Conservation (phyloP, 2,329 filamentous ascomycete genomes). For the Colletotrichum brevisporum region DNA sequence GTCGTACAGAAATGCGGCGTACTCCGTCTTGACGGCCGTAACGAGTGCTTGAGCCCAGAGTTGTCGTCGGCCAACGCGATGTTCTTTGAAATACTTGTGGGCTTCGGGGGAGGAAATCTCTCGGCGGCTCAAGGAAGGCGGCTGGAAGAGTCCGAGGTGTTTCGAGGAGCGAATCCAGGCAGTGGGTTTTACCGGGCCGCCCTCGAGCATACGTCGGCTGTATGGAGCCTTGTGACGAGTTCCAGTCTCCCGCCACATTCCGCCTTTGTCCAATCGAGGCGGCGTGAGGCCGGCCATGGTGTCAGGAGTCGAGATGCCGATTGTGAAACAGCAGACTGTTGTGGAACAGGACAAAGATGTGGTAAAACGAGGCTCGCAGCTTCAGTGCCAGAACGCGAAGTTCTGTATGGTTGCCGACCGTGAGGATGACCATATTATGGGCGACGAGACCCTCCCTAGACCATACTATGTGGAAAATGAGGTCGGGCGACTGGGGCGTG, state of each 20-base stretch:
- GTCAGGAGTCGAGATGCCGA: conserved; percentile 67
- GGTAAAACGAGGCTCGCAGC: conserved; percentile 92
- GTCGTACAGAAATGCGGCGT: conserved; percentile 93
- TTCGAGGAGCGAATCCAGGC: conserved; percentile 64
- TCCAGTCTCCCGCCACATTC: conserved; percentile 59
- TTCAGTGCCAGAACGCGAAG: conserved; percentile 93
- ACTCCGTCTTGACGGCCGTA: conserved; percentile 94
- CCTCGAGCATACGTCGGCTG: conserved; percentile 68
- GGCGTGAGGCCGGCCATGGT: conserved; percentile 55
- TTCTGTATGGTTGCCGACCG: conserved; percentile 83
- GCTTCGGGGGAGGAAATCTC: conserved; percentile 89
- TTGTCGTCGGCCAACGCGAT: conserved; percentile 79
- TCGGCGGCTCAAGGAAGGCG: conserved; percentile 80
- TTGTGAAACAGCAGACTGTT: conserved; percentile 82
- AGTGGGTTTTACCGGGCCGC: conserved; percentile 71
- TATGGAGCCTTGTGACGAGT: conserved; percentile 59
- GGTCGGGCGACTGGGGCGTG: conserved; percentile 82
- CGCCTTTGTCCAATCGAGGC: conserved; percentile 61
- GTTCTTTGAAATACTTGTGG: conserved; percentile 81
- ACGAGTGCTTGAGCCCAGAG: conserved; percentile 89
- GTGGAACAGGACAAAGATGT: conserved; percentile 97
- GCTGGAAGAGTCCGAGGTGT: conserved; percentile 51
- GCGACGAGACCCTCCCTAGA: conserved; percentile 89
- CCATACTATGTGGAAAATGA: conserved; percentile 94
- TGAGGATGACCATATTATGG: conserved; percentile 90